A percentile compares a stretch with the other conserved stretches of the same genome.
Conservation (phyloP, 2,329 filamentous ascomycete species). For the Ascochyta fabae region DNA sequence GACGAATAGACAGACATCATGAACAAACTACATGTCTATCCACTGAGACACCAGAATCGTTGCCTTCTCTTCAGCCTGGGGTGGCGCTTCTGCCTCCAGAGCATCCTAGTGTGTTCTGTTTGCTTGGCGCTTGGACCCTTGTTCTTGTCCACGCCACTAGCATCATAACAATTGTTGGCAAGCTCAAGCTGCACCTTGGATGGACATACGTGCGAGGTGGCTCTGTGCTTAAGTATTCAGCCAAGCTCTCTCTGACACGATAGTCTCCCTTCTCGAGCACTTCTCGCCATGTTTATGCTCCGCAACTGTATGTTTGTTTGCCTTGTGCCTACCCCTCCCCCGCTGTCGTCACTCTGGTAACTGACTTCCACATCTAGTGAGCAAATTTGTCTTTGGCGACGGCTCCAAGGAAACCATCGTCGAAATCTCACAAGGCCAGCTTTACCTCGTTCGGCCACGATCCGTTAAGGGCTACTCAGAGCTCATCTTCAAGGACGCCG, state of each 20-base stretch:
- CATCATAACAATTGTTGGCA: slow-evolving; percentile 15
- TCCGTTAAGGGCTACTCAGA: slow-evolving; percentile 98
- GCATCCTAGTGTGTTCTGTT: slow-evolving; percentile 1
- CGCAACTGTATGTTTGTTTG: slow-evolving; percentile 46
- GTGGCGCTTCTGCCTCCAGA: slow-evolving; percentile 3
- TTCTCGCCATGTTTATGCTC: slow-evolving; percentile 50
- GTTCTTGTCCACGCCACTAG: slow-evolving; percentile 11
- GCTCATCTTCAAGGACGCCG: slow-evolving; percentile 97
- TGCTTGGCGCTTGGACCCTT: slow-evolving; percentile 17
- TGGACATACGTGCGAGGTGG: slow-evolving; percentile 12
- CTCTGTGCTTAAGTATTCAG: slow-evolving; percentile 17
- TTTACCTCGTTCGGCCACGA: slow-evolving; percentile 93
- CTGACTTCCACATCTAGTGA: slow-evolving; percentile 63
- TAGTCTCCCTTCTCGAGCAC: slow-evolving; percentile 19
- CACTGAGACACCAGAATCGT: background rate
- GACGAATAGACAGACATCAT: slow-evolving; percentile 1
- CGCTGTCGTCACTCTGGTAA: slow-evolving; percentile 26
- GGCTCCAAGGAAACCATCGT: slow-evolving; percentile 90
- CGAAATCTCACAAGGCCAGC: slow-evolving; percentile 92
- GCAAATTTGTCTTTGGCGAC: slow-evolving; percentile 91
- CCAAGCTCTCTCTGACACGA: slow-evolving; percentile 28
- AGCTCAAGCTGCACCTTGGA: slow-evolving; percentile 9
- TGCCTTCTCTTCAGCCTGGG: slow-evolving; percentile 6
- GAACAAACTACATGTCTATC: background rate
- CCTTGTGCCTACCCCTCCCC: slow-evolving; percentile 32